Evolutionary conservation across 2,329 filamentous ascomycete species (phyloP), one percentile per base, ranked within the genome.

Genomic region (Aspergillus sp.): DNA sequence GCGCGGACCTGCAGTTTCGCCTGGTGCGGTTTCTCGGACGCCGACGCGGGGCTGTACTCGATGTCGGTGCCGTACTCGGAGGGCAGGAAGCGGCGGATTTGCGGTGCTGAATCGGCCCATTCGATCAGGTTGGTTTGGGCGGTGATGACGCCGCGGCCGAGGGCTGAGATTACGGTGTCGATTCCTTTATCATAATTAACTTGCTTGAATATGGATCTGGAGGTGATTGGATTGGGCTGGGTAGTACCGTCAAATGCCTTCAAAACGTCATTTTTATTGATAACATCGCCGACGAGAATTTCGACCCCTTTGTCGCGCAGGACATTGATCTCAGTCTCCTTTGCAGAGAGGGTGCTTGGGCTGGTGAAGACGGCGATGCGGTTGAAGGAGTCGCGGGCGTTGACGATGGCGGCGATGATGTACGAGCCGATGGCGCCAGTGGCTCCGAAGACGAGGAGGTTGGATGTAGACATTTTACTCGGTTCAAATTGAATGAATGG

Each of bases 11-110:
- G 83, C 53, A 90, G 79, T 71, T 91, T 91, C 55, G 80, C 73
- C 73, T 90, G 88, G 67, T 91, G 88, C 2, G 88, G 86, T 66
- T 81, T 83, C 72, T 91, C 88, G 8, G 73, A 64, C 2, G 79
- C 78, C 13, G 86, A 89, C 20, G 79, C 68, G 1, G 83, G 77
- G 20, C 79, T 76, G 66, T 88, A 86, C 68, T 86, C 86, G 47
- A 86, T 83, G 66, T 86, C 87, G 2, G 84, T 89, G 56, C 84
- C 85, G 66, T 86, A 89, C 69, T 89, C 87, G 7, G 84, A 87
- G 0, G 87, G 86, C 61, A 88, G 83, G 75, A 90, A 88, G 77
- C 83, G 83, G 61, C 81, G 80, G 33, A 89, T 82, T 22, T 73
- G 79, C 2, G 75, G 70, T 0, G 80, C 80, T 53, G 78, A 71